phyloP scores from a whole-genome alignment of 2,329 filamentous ascomycete species.

The Zarea fungicola region DNA sequence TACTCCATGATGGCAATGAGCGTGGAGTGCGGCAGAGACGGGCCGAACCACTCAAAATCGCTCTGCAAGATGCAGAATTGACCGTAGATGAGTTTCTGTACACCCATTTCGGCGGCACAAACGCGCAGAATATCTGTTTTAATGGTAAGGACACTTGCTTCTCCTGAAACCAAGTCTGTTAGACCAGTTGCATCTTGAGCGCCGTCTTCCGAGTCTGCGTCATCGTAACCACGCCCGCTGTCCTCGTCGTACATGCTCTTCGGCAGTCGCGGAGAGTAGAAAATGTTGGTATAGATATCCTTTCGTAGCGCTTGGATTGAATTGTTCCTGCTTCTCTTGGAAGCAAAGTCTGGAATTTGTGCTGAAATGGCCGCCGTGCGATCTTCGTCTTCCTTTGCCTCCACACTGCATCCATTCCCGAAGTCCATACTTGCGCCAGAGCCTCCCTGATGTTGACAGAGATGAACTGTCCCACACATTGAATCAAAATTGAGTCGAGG shows the following conservation, averaged over 20 bases:
- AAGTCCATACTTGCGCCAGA: not conserved
- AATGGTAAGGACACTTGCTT: not conserved
- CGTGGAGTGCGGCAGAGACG: constrained; percentile 51
- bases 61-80: constrained; percentile 39
- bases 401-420: not conserved
- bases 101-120: constrained; percentile 8
- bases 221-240: constrained; percentile 22
- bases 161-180: not conserved
- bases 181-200: constrained; percentile 23
- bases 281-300: not conserved
- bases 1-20: constrained; percentile 49
- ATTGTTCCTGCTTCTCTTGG: not conserved
- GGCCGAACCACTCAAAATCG: constrained; percentile 54
- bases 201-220: constrained; percentile 31
- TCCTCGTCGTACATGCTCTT: constrained; percentile 30
- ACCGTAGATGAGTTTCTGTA: constrained; percentile 7
- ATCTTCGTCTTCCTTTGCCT: not conserved
- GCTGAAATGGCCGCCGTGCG: not conserved
- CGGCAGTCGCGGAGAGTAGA: constrained; percentile 35
- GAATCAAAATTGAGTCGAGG: constrained; percentile 36
- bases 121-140: constrained; percentile 11
- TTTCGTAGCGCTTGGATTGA: not conserved
- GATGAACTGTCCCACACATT: constrained; percentile 31
- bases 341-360: constrained; percentile 1
- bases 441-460: constrained; percentile 1